These are phyloP conservation scores for Pichia ethanolica DNA, from an alignment of 805 yeast genomes.

Conservation along the genomic window DNA sequence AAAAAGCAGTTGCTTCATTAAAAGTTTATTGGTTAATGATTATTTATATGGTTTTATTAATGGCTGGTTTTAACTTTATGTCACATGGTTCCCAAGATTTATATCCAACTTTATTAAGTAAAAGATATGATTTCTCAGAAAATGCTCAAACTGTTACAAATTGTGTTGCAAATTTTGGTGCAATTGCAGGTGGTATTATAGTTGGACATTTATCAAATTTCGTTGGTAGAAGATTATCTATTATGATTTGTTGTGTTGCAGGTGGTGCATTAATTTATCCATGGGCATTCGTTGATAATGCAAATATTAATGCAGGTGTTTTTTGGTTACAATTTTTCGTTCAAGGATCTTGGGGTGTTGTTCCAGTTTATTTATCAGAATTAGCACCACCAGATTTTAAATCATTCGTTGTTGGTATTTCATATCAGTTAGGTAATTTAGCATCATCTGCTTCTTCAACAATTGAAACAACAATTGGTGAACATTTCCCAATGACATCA, in stretches of 20 bases:
- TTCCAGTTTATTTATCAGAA: slow-evolving; percentile 56
- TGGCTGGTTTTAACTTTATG: slow-evolving; percentile 59
- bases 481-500: slow-evolving; percentile 37
- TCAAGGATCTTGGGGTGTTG: slow-evolving; percentile 66
- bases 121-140: slow-evolving; percentile 35
- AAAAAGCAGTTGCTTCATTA: slow-evolving; percentile 30
- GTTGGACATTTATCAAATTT: slow-evolving; percentile 51
- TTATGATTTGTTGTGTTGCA: slow-evolving; percentile 42
- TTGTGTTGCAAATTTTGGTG: slow-evolving; percentile 53
- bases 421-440: slow-evolving; percentile 64
- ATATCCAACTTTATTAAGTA: slow-evolving; percentile 46
- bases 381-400: slow-evolving; percentile 56
- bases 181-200: slow-evolving; percentile 46
- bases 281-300: slow-evolving; percentile 43
- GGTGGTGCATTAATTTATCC: slow-evolving; percentile 62
- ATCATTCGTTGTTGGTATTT: slow-evolving; percentile 54
- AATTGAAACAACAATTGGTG: slow-evolving; percentile 60
- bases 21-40: slow-evolving; percentile 52
- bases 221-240: slow-evolving; percentile 47
- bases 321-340: slow-evolving; percentile 57
- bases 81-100: slow-evolving; percentile 61
- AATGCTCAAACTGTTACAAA: slow-evolving; percentile 48
- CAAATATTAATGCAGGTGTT: slow-evolving; percentile 49
- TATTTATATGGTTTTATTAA: slow-evolving; percentile 47
- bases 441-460: slow-evolving; percentile 62